phyloP scores from a whole-genome alignment of 2,329 filamentous ascomycete species.

The Fonsecaea erecta region DNA sequence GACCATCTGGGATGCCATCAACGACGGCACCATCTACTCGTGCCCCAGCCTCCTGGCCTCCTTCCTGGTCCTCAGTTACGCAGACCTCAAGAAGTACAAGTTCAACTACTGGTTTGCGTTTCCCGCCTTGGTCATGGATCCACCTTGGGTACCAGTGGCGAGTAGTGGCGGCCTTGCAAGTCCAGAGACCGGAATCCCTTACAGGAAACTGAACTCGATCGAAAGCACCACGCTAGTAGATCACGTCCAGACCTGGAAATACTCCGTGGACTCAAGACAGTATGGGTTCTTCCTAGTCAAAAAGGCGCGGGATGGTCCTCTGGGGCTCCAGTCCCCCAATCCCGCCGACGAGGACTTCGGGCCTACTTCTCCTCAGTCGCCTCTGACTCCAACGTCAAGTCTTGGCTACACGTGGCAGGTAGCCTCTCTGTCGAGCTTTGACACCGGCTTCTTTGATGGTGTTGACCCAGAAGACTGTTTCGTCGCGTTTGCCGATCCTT shows the following conservation, averaged over 20 bases:
- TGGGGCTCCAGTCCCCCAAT: constrained; percentile 21
- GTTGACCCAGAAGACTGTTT: constrained; percentile 75
- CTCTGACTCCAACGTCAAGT: constrained; percentile 59
- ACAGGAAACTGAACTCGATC: constrained; percentile 59
- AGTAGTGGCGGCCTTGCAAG: constrained; percentile 34
- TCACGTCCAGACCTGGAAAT: constrained; percentile 83
- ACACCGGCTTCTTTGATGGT: constrained; percentile 82
- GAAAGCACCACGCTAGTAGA: constrained; percentile 84
- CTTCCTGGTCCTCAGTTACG: constrained; percentile 87
- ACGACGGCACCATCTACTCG: constrained; percentile 94
- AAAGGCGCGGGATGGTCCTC: constrained; percentile 57
- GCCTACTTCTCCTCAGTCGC: constrained; percentile 40
- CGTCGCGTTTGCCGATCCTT: constrained; percentile 88
- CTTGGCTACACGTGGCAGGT: constrained; percentile 77
- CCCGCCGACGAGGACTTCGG: constrained; percentile 42
- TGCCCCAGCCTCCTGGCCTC: constrained; percentile 88
- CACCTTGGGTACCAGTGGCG: constrained; percentile 70
- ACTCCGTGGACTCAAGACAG: constrained; percentile 78
- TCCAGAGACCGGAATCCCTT: constrained; percentile 25
- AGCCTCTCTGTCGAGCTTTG: constrained; percentile 74
- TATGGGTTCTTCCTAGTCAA: constrained; percentile 97
- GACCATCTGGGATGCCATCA: constrained; percentile 97
- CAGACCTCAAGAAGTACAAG: constrained; percentile 95
- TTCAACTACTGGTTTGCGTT: constrained; percentile 99
- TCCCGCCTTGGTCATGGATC: constrained; percentile 87